phyloP scores from a whole-genome alignment of 352 stramenopile species.

The Globisporangium emineosum region DNA sequence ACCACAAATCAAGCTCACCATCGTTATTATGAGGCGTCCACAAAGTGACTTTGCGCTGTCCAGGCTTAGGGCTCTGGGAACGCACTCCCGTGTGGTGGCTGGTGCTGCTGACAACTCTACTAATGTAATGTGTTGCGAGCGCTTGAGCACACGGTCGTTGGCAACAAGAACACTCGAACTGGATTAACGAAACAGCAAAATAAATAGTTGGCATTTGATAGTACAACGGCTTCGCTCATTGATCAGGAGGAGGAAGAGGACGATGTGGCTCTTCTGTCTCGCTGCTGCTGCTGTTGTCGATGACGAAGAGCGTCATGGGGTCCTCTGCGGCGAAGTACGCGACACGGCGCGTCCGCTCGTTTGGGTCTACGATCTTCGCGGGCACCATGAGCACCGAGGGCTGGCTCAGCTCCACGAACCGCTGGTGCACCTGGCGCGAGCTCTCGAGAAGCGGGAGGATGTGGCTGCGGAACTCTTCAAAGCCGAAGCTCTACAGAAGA shows the following conservation, averaged over 20 bases:
- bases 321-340: conserved; percentile 59
- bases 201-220: neutral
- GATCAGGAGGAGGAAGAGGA: neutral
- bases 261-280: neutral
- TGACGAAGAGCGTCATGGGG: conserved; percentile 73
- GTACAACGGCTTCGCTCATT: neutral
- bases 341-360: conserved; percentile 26
- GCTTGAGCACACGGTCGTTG: too few species aligned
- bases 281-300: neutral
- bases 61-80: too few species aligned
- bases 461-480: conserved; percentile 75
- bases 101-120: too few species aligned
- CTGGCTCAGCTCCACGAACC: conserved; percentile 46
- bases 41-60: too few species aligned
- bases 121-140: too few species aligned
- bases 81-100: too few species aligned
- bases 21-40: too few species aligned
- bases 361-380: conserved; percentile 40
- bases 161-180: too few species aligned
- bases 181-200: too few species aligned
- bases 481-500: conserved; percentile 50
- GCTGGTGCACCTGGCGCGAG: conserved; percentile 46
- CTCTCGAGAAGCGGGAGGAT: conserved; percentile 54
- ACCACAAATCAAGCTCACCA: too few species aligned
- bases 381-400: conserved; percentile 74